Evolutionary conservation across 345 rosid species (phyloP).

Genomic region (Leavenworthia alabamica): DNA sequence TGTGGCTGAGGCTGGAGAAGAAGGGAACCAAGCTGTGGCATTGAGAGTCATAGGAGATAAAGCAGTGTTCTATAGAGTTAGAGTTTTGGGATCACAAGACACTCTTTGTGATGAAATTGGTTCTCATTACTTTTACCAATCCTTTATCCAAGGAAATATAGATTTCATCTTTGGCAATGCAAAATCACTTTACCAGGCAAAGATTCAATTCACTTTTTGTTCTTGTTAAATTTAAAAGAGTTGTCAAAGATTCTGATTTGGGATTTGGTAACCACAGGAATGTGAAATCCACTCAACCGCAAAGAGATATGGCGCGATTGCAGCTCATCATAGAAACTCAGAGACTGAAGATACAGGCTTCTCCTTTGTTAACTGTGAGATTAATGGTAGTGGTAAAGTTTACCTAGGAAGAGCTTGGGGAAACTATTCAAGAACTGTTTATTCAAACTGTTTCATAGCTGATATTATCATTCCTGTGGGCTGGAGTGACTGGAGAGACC

Average conservation of each 20-base stretch:
- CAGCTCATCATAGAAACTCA: slow-evolving; percentile 75
- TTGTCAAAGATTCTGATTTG: not conserved
- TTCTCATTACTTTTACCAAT: slow-evolving; percentile 66
- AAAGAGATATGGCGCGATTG: slow-evolving; percentile 56
- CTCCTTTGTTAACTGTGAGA: slow-evolving; percentile 64
- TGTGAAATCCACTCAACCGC: slow-evolving; percentile 72
- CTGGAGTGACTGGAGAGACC: slow-evolving; percentile 80
- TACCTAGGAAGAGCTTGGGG: slow-evolving; percentile 96
- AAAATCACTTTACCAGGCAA: slow-evolving; percentile 67
- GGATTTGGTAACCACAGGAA: slow-evolving; percentile 35
- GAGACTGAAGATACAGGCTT: slow-evolving; percentile 68
- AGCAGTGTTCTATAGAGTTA: slow-evolving; percentile 68
- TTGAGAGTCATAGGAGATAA: slow-evolving; percentile 60
- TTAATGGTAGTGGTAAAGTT: slow-evolving; percentile 69
- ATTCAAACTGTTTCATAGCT: slow-evolving; percentile 59
- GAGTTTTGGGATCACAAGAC: slow-evolving; percentile 79
- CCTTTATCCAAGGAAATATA: slow-evolving; percentile 62
- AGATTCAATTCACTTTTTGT: not conserved
- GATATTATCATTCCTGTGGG: slow-evolving; percentile 59
- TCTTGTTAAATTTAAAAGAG: too few relatives aligned
- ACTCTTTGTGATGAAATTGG: slow-evolving; percentile 80
- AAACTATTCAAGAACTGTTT: slow-evolving; percentile 59
- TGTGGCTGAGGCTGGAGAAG: slow-evolving; percentile 53
- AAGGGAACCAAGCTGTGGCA: slow-evolving; percentile 85
- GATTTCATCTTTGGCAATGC: slow-evolving; percentile 87